Base-by-base conservation (phyloP, 177 flowering plant species). In the Vitis hybrid region DNA sequence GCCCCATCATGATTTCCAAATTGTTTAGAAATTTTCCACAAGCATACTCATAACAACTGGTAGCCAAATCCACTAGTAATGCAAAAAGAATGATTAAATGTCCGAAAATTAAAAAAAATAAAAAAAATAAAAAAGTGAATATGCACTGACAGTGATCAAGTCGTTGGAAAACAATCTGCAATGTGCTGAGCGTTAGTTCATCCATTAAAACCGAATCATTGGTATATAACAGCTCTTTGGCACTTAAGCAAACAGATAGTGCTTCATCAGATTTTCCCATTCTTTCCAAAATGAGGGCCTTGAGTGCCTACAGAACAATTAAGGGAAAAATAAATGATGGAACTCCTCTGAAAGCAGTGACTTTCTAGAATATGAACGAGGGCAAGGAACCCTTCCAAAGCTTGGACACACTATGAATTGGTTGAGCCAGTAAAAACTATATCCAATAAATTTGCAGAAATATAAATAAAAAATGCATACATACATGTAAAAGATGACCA, bases 251-350 rank as follows among this genome's bases (percentile, higher is more conserved):
- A 49, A 84, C 79, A 18, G 90, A 65, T 13, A 93, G 73, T 12
- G 98, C 97, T 70, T 95, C 99, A 7, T 91, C 97, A 27, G 72
- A 50, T 76, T 89, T 95, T 27, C 97, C 98, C 96, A 91, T 86
- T 69, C 97, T 90, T 74, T 95, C 98, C 83, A 90, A 64, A 56
- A 93, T 78, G 50, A 91, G 85, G 69, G 92, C 97, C 76, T 91
- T 93, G 4, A 95, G 90, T 32, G 93, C 97, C 99, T 87, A 71
- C 68, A 24, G 70, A 1, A 66, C 16, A 21, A 51, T 70, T 27
- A 24, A 15, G 63, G 4, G 50, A 56, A 58, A 48, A 19, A 60
- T 2, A 3, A 67, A 27, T 57, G 57, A 54, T 35, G 56, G 19
- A 3, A 59, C 50, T 70, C 40, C 62, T 52, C 11, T 21, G 65